A percentile compares a stretch with the other conserved stretches of the same genome.
These are phyloP conservation scores for Aspergillus neotritici DNA, from an alignment of 2,329 filamentous ascomycete genomes.

Conservation along the genomic window DNA sequence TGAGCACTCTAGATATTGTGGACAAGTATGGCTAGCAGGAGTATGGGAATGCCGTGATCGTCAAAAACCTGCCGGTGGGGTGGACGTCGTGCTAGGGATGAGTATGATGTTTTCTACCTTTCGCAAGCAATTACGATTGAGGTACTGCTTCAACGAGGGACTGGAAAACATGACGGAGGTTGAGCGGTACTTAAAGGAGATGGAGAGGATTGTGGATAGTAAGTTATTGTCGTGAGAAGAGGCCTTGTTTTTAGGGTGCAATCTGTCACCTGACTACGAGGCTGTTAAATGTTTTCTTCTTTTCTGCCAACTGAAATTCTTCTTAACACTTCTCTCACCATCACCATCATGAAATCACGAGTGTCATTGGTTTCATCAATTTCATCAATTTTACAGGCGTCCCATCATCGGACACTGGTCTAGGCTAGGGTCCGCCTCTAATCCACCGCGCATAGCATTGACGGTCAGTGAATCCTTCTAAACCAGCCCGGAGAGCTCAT, in stretches of 20 bases:
- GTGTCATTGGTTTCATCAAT: too few species aligned
- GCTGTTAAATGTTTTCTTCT: too few species aligned
- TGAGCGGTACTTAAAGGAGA: neutral
- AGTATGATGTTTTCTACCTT: neutral
- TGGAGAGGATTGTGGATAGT: neutral
- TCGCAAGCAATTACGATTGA: neutral
- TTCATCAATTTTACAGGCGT: too few species aligned
- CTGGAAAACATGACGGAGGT: conserved; percentile 1
- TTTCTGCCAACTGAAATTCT: too few species aligned
- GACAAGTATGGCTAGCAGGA: neutral
- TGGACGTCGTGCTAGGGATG: conserved; percentile 1
- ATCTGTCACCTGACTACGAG: too few species aligned
- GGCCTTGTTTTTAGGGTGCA: too few species aligned
- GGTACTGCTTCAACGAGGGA: conserved; percentile 2
- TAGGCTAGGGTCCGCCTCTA: too few species aligned
- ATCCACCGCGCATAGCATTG: too few species aligned
- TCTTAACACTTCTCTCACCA: too few species aligned
- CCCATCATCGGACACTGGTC: too few species aligned
- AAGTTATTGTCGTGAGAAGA: neutral
- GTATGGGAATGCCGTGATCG: neutral
- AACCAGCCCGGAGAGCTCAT: neutral
- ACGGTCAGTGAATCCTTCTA: too few species aligned
- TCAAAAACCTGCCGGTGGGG: neutral
- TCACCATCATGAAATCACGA: too few species aligned
- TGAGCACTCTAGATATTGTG: conserved; percentile 3